A percentile compares a stretch with the other conserved stretches of the same genome.
Conservation (phyloP, 441 rosid species). For the Eutrema salsugineum region DNA sequence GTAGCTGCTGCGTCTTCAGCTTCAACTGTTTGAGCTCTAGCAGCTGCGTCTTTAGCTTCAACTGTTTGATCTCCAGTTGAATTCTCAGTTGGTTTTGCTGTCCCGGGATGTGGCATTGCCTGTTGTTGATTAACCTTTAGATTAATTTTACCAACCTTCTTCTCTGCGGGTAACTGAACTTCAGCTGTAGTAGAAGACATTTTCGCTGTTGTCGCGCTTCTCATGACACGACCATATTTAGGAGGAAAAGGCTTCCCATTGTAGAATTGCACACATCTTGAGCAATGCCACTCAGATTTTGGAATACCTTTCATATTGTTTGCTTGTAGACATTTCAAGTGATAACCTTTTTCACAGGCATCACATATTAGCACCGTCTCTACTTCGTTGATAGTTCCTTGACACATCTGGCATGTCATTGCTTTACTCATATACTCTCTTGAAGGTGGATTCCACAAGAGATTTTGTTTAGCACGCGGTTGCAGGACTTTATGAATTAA, state of each 20-base stretch:
- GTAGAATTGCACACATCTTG: constrained; percentile 70
- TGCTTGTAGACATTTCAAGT: constrained; percentile 78
- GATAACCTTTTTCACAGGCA: constrained; percentile 95
- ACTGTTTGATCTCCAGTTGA: neutral
- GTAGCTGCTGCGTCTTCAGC: neutral
- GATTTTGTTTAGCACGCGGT: constrained; percentile 65
- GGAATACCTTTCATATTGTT: constrained; percentile 82
- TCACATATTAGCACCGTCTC: constrained; percentile 85
- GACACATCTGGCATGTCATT: constrained; percentile 76
- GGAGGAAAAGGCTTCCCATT: constrained; percentile 96
- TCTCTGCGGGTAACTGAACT: constrained; percentile 60
- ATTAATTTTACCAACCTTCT: constrained; percentile 43
- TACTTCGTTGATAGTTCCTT: constrained; percentile 61
- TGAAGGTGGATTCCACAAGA: constrained; percentile 94
- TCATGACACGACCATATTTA: constrained; percentile 93
- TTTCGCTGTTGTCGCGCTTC: constrained; percentile 59
- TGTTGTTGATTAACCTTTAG: constrained; percentile 46
- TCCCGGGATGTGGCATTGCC: constrained; percentile 38
- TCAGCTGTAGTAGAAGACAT: constrained; percentile 48
- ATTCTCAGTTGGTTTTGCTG: constrained; percentile 18
- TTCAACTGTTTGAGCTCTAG: no score
- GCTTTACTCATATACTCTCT: constrained; percentile 95
- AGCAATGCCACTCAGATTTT: constrained; percentile 95
- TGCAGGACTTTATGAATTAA: constrained; percentile 71
- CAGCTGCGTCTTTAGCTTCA: no score